phyloP scores from a whole-genome alignment of 805 yeast species.

The Kluyveromyces wickerhamii region DNA sequence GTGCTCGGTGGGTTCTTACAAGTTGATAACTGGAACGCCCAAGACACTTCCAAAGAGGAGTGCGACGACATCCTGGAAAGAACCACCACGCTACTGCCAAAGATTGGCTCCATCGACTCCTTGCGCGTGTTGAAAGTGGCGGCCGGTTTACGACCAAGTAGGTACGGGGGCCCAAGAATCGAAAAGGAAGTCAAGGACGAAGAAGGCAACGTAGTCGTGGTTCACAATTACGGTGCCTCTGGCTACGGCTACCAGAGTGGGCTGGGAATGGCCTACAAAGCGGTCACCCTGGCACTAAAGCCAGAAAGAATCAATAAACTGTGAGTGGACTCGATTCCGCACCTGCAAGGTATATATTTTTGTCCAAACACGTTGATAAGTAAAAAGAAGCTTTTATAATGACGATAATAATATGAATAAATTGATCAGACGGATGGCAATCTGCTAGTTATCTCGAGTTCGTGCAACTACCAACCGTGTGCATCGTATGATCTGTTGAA shows the following conservation, averaged over 20 bases:
- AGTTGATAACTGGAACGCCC: slow-evolving; percentile 49
- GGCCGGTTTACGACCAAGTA: slow-evolving; percentile 70
- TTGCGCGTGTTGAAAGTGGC: slow-evolving; percentile 54
- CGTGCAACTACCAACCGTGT: no score
- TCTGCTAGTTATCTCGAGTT: no score
- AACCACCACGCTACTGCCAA: slow-evolving; percentile 45
- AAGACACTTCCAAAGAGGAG: slow-evolving; percentile 47
- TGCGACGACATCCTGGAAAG: slow-evolving; percentile 55
- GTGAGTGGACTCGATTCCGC: background rate
- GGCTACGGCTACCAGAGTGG: slow-evolving; percentile 67
- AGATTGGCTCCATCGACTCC: slow-evolving; percentile 34
- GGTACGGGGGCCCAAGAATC: slow-evolving; percentile 69
- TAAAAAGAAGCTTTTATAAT: background rate
- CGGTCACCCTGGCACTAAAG: slow-evolving; percentile 29
- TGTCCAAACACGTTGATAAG: background rate
- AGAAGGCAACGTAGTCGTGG: slow-evolving; percentile 35
- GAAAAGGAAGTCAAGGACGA: slow-evolving; percentile 41
- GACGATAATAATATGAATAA: background rate
- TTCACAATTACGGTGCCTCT: slow-evolving; percentile 68
- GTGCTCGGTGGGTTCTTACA: slow-evolving; percentile 73
- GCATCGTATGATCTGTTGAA: no score
- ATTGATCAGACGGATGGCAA: no score
- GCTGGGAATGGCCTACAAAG: slow-evolving; percentile 47
- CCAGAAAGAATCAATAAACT: slow-evolving; percentile 3
- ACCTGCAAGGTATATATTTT: no score